Evolutionary conservation across 1,139 yeast genomes (phyloP).

Genomic region (Pichia sp.): DNA sequence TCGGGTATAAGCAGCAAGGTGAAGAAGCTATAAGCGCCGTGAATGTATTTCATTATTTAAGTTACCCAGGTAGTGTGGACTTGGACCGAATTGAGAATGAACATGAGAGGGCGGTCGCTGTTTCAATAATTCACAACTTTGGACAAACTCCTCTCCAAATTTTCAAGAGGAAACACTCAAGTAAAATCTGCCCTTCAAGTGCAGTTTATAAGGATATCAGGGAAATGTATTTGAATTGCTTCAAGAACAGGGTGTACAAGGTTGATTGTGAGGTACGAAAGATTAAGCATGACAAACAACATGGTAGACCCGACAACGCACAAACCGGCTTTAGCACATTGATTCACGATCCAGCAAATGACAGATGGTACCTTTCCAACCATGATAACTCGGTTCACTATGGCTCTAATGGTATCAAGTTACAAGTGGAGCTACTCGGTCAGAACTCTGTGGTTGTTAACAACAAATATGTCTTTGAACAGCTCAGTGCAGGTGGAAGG

Average conservation of each 20-base stretch:
- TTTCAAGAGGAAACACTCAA: conserved; percentile 58
- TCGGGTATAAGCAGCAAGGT: conserved; percentile 76
- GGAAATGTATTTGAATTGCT: conserved; percentile 25
- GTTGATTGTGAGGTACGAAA: conserved; percentile 34
- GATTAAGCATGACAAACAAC: too few relatives aligned
- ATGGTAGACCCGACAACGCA: too few relatives aligned
- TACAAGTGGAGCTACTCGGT: too few relatives aligned
- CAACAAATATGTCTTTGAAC: conserved; percentile 33
- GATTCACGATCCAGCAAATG: too few relatives aligned
- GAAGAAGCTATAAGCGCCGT: conserved; percentile 53
- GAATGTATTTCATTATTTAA: conserved; percentile 74
- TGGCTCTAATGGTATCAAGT: too few relatives aligned
- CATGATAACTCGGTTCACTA: too few relatives aligned
- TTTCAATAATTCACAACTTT: conserved; percentile 81
- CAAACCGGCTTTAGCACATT: too few relatives aligned
- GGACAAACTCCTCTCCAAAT: conserved; percentile 82
- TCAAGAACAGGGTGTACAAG: conserved; percentile 23
- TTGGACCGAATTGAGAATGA: conserved; percentile 67
- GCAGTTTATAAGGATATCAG: conserved; percentile 18
- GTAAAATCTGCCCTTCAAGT: conserved; percentile 25
- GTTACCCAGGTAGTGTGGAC: conserved; percentile 78
- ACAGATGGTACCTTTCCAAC: too few relatives aligned
- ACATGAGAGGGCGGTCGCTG: conserved; percentile 63
- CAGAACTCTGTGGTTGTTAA: conserved; percentile 35
- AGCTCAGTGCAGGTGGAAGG: conserved; percentile 26